A percentile compares a stretch with the other conserved stretches of the same genome.
phyloP scores from a whole-genome alignment of 805 yeast genomes.

The Candida broadrunensis region DNA sequence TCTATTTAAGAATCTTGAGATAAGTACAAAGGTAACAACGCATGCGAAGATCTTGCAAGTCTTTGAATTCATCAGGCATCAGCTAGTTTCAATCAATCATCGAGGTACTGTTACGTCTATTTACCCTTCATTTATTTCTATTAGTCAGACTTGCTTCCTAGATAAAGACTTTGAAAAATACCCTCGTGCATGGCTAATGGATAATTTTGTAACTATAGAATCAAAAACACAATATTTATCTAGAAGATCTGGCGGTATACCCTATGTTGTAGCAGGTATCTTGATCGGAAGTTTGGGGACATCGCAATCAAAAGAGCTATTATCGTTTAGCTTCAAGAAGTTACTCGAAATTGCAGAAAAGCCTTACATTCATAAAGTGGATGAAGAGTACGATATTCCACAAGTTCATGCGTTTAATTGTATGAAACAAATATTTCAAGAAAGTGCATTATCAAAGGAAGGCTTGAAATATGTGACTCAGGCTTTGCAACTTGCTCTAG shows the following conservation, averaged over 20 bases:
- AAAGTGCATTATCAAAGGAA: conserved; percentile 57
- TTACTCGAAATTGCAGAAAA: conserved; percentile 53
- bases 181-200: conserved; percentile 58
- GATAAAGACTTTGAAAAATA: conserved; percentile 23
- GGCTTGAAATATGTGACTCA: conserved; percentile 51
- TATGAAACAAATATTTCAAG: conserved; percentile 70
- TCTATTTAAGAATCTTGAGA: conserved; percentile 26
- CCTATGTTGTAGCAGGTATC: conserved; percentile 72
- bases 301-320: conserved; percentile 28
- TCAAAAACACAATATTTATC: conserved; percentile 67
- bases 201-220: conserved; percentile 51
- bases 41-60: conserved; percentile 21
- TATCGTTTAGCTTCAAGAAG: conserved; percentile 48
- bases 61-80: conserved; percentile 60
- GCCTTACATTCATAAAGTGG: conserved; percentile 46
- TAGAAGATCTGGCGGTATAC: conserved; percentile 91
- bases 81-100: conserved; percentile 74
- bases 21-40: background rate
- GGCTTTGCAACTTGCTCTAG: conserved; percentile 60
- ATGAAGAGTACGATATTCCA: conserved; percentile 66
- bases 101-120: conserved; percentile 91
- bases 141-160: conserved; percentile 55
- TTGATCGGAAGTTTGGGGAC: conserved; percentile 42
- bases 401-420: conserved; percentile 94
- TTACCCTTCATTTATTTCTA: conserved; percentile 71